These are phyloP conservation scores for Stentor roeselii DNA, from an alignment of 73 alveolate species.

Conservation along the genomic window DNA sequence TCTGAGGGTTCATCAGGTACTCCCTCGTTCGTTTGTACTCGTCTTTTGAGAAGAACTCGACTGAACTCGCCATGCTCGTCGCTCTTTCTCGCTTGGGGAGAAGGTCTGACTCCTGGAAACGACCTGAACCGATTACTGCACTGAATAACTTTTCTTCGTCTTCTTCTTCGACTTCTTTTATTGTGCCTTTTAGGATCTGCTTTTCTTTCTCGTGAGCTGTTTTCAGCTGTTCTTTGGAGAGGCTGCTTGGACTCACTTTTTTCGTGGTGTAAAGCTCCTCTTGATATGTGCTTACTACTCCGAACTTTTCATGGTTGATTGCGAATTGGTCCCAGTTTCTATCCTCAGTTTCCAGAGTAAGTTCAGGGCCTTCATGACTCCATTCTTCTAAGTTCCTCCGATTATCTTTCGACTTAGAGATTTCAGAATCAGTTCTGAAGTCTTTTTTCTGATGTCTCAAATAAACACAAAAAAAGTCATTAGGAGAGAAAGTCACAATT, in stretches of 20 bases:
- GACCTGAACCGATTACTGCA: slow-evolving; percentile 9
- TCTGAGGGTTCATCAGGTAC: not conserved
- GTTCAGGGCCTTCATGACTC: not conserved
- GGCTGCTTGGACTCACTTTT: not conserved
- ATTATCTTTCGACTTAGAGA: not conserved
- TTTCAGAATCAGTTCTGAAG: slow-evolving; percentile 4
- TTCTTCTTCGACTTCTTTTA: slow-evolving; percentile 7
- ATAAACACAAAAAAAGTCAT: not conserved
- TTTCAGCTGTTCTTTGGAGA: not conserved
- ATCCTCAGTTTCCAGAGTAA: not conserved
- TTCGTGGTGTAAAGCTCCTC: slow-evolving; percentile 13
- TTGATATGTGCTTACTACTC: slow-evolving; percentile 9
- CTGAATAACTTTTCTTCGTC: slow-evolving; percentile 14
- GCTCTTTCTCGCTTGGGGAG: not conserved
- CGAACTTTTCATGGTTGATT: not conserved
- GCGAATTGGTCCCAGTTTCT: slow-evolving; percentile 15
- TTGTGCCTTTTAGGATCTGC: not conserved
- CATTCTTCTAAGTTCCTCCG: not conserved
- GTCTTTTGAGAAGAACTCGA: not conserved
- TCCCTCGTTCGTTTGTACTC: not conserved
- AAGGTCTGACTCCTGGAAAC: not conserved
- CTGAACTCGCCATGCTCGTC: not conserved
- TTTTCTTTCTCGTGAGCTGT: slow-evolving; percentile 8
- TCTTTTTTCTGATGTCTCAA: not conserved
- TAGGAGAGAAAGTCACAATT: not conserved